Evolutionary conservation across 345 rosid genomes (phyloP), one percentile per base, ranked within the genome.

Genomic region (Aquilaria sinensis): DNA sequence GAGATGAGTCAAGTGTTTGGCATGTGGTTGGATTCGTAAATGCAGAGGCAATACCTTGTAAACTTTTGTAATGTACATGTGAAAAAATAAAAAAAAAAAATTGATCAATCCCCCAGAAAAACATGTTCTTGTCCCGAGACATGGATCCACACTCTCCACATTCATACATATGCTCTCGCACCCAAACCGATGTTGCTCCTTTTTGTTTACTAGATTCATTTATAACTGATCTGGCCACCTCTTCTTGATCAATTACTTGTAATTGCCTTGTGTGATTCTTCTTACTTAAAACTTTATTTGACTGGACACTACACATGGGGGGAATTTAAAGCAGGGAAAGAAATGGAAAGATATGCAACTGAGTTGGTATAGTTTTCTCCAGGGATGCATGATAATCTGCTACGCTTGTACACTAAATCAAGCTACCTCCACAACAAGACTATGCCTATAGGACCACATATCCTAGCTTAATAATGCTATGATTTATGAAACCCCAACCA

Each of bases 11-110:
- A 72, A 75, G 76, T 62, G 78, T 67, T 61, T 11, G 62, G 51
- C 91, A 81, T 71, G 93, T 89, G 96, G 78, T 56, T 74, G 76
- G 83, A 70, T 81, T 75, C 43, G 43, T 37, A 37, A 37, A 37
- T 37, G 43, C 43, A 37, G 43, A 37, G 43, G 43, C 5, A 80
- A 70, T 75, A 72, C 77, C 65, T 70, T 67, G 89, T 82, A 89
- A 78, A 78, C 79, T 64, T 64, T 50, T 72, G 72, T 68, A 58
- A 64, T 66, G 4, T 31, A 53, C 14, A 15, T 3, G 10, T 53
- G 14, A 12, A 15, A 9, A n/a, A 10, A 8, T 2, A 10, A 53
- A 15, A 10, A 10, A n/a, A 9, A 53, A 10, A 53, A 0, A 11
- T n/a, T n/a, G 43, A 37, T 3, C 43, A 37, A 9, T 6, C 8